Evolutionary conservation across 495 filamentous ascomycete species (phyloP), one percentile per base, ranked within the genome.

Genomic region (Hypomontagnella monticulosa): DNA sequence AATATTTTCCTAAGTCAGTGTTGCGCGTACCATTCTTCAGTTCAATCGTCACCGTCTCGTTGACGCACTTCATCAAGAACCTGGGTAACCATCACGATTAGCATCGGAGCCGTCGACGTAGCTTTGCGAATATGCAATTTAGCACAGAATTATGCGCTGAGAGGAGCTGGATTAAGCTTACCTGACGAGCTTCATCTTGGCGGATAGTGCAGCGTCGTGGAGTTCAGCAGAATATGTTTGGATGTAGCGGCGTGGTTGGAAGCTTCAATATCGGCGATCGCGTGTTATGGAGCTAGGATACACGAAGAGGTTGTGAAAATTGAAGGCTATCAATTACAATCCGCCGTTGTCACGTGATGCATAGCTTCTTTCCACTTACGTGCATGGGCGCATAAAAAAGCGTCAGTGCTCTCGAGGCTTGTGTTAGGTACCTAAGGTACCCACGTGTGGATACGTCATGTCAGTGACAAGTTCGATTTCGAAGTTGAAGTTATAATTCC

Each of bases 21-120:
- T 58, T 73, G 54, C 48, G 42, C 59, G 40, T 77, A 94, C 94
- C 95, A 87, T 97, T 98, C 77, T 99, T 99, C 61, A 98, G 84
- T 82, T 99, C 95, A 70, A 99, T 88, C 8, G 94, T 96, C 59
- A 98, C 95, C 58, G 94, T 96, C 81, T 99, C 95, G 77, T 97
- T 98, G 72, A 88, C 87, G 77, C 93, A 97, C 84, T 98, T 99
- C 95, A 98, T 97, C 54, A 99, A 81, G 76, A 99, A 98, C 69
- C 95, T 98, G 76, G 54, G 68, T 66, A 43, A 57, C 60, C 27
- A 76, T 59, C 63, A 68, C 40, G 27, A 73, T 82, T 75, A 83
- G 79, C 72, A 73, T 61, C 70, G 65, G 57, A 61, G 64, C 59
- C 55, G 66, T 52, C 64, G 66, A 63, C 40, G 63, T 57, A 71